Base-by-base conservation (phyloP, 2,329 filamentous ascomycete genomes). In the Aspergillus sp. region DNA sequence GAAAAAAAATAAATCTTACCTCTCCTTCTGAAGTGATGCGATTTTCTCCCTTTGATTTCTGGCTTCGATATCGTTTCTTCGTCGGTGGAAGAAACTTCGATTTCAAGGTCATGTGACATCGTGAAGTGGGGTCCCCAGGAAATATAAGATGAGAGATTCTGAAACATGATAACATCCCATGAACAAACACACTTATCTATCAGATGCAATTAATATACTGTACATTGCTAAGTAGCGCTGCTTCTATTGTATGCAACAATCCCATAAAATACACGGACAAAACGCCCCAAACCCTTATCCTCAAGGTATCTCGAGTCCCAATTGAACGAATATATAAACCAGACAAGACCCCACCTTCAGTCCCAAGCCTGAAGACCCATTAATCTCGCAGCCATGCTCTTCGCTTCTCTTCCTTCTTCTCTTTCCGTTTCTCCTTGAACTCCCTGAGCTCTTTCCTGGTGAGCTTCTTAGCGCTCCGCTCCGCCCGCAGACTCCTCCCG, bases 351-450 rank as follows among this genome's bases (percentile, higher is more conserved):
- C 19, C 19, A 19, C 19, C 19, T 19, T 19, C 19, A 19, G 4
- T 2, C 19, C 19, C 19, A 19, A 19, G 19, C 4, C 19, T 19
- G 19, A 19, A 33, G 19, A 39, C 39, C 12, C 40, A 47, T 83
- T 71, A 96, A 68, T 95, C 90, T 58, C 83, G 76, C 59, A 97
- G 68, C 89, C 93, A 98, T 7, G 90, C 91, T 52, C 90, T 76
- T 48, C 90, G 78, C 72, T 95, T 97, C 73, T 96, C 90, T 65
- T 96, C 90, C 70, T 97, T 97, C 71, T 82, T 89, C 36, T 87
- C 87, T 49, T 83, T 80, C 50, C 90, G 77, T 78, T 94, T 95
- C 66, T 95, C 86, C 68, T 90, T 93, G 71, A 91, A 95, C 44
- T 85, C 82, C 72, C 94, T 91, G 51, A 98, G 71, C 70, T 98